Conservation (phyloP, 2,329 filamentous ascomycete genomes). For the Blastomyces parvus region DNA sequence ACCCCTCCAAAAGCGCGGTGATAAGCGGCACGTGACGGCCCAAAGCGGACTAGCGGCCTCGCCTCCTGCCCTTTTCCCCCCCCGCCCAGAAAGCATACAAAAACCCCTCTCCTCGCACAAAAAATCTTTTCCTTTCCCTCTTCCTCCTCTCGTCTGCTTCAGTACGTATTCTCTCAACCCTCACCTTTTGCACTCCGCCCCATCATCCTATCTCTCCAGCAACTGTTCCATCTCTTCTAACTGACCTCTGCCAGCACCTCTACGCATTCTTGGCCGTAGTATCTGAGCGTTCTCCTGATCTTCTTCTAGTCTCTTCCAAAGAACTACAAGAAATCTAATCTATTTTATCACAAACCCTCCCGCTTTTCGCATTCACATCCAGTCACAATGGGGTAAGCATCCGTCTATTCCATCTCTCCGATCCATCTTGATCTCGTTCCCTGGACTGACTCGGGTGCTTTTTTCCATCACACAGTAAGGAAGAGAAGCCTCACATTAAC, state of each 20-base stretch:
- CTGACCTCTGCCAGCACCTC: slow-evolving; percentile 38
- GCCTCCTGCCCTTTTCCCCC: slow-evolving; percentile 31
- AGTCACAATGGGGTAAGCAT: slow-evolving; percentile 53
- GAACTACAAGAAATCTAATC: slow-evolving; percentile 38
- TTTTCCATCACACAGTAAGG: slow-evolving; percentile 57
- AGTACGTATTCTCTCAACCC: slow-evolving; percentile 34
- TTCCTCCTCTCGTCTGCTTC: slow-evolving; percentile 36
- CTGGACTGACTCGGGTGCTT: slow-evolving; percentile 3
- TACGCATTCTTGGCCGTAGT: slow-evolving; percentile 42
- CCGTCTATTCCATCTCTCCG: slow-evolving; percentile 11
- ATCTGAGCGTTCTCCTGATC: slow-evolving; percentile 39
- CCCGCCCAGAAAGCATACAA: slow-evolving; percentile 42
- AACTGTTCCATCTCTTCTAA: slow-evolving; percentile 17
- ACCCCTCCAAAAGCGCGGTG: slow-evolving; percentile 25
- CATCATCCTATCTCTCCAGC: neutral
- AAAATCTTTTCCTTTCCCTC: slow-evolving; percentile 23
- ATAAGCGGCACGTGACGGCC: slow-evolving; percentile 10
- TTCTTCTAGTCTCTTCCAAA: slow-evolving; percentile 41
- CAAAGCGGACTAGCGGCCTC: slow-evolving; percentile 21
- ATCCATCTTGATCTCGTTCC: slow-evolving; percentile 3
- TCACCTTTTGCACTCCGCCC: slow-evolving; percentile 16
- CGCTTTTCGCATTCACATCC: slow-evolving; percentile 28
- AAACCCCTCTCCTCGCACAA: slow-evolving; percentile 33
- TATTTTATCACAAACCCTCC: slow-evolving; percentile 7
- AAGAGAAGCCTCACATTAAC: slow-evolving; percentile 94